Conservation (phyloP, 2,329 filamentous ascomycete species). For the Diaporthe amygdali region DNA sequence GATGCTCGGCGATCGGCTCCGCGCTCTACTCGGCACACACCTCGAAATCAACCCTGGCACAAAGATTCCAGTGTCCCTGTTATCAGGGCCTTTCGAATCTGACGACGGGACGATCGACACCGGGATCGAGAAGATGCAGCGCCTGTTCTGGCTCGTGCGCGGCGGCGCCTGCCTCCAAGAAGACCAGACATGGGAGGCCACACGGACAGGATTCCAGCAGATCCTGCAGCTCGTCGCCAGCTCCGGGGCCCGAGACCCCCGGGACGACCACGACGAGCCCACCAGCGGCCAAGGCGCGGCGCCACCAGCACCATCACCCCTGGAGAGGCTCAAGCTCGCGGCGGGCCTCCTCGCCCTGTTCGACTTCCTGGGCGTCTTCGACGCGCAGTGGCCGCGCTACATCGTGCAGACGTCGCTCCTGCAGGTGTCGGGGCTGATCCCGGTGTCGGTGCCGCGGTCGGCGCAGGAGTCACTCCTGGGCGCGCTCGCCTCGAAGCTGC, state of each 20-base stretch:
- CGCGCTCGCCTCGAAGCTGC: slow-evolving; percentile 7
- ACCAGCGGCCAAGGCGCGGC: neutral
- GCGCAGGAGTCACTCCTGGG: slow-evolving; percentile 2
- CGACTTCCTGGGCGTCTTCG: slow-evolving; percentile 19
- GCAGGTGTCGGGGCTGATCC: slow-evolving; percentile 7
- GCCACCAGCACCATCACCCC: neutral
- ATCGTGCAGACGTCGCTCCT: slow-evolving; percentile 10
- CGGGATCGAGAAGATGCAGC: slow-evolving; percentile 27
- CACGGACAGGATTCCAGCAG: slow-evolving; percentile 16
- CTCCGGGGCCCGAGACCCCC: neutral
- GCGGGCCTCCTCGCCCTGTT: slow-evolving; percentile 15
- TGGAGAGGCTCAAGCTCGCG: slow-evolving; percentile 14
- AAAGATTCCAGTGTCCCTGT: slow-evolving; percentile 33
- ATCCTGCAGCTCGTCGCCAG: slow-evolving; percentile 21
- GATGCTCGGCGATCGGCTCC: neutral
- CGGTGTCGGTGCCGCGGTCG: neutral
- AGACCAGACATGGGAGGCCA: slow-evolving; percentile 36
- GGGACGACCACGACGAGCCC: neutral
- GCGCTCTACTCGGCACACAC: slow-evolving; percentile 23
- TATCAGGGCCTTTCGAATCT: slow-evolving; percentile 31
- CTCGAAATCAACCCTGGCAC: slow-evolving; percentile 32
- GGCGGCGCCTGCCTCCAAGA: slow-evolving; percentile 29
- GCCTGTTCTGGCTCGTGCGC: slow-evolving; percentile 36
- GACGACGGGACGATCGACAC: slow-evolving; percentile 5
- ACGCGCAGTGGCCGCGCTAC: slow-evolving; percentile 21